Evolutionary conservation across 1,139 yeast species (phyloP).

Genomic region (Hyphopichia buzzinii): DNA sequence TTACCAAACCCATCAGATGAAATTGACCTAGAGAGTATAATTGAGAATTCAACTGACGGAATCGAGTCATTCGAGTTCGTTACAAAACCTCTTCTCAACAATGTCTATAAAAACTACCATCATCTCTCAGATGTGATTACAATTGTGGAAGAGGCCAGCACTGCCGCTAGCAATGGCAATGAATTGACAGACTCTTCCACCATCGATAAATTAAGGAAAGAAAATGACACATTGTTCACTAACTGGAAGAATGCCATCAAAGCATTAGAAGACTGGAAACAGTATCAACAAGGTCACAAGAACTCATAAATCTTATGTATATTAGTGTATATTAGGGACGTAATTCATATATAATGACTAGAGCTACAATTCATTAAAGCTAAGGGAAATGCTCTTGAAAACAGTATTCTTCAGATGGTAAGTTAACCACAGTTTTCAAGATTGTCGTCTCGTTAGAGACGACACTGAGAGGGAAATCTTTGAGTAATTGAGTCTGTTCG

Average conservation of each 20-base stretch:
- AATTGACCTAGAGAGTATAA: conserved; percentile 26
- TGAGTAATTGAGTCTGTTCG: conserved; percentile 19
- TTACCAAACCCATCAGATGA: conserved; percentile 35
- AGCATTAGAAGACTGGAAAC: conserved; percentile 49
- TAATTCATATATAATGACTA: no score
- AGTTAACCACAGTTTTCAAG: conserved; percentile 12
- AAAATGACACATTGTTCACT: conserved; percentile 33
- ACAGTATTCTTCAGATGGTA: conserved; percentile 2
- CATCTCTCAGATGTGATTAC: conserved; percentile 24
- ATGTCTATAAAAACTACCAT: conserved; percentile 28
- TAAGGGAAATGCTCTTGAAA: conserved; percentile 1
- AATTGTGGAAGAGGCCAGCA: conserved; percentile 11
- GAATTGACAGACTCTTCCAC: conserved; percentile 10
- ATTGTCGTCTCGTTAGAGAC: conserved; percentile 35
- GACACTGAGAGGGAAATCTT: conserved; percentile 30
- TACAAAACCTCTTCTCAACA: conserved; percentile 34
- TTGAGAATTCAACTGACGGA: conserved; percentile 25
- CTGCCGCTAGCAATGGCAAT: conserved; percentile 5
- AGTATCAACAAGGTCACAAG: conserved; percentile 9
- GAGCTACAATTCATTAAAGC: no score
- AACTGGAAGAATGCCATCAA: conserved; percentile 47
- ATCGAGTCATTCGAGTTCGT: conserved; percentile 38
- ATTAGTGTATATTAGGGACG: conserved; percentile 1
- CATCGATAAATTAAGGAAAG: conserved; percentile 30
- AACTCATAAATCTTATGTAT: not conserved